A percentile compares a stretch with the other conserved stretches of the same genome.
phyloP scores from a whole-genome alignment of 495 filamentous ascomycete genomes.

The Trichoderma parareesei region DNA sequence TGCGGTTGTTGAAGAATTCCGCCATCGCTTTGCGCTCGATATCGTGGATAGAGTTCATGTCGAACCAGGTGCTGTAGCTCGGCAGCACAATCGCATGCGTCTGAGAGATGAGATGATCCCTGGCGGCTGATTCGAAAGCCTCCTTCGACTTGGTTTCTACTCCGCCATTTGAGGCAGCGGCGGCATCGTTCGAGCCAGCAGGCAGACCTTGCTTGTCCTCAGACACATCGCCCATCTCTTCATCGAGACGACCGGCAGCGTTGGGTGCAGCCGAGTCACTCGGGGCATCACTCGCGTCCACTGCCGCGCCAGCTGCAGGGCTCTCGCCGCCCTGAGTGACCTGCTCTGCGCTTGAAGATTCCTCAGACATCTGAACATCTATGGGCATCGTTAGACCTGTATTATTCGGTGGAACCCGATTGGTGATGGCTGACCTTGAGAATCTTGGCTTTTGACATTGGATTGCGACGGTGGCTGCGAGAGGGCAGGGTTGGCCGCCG shows the following conservation, averaged over 20 bases:
- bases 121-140: constrained; percentile 74
- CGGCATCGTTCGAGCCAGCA: constrained; percentile 32
- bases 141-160: constrained; percentile 57
- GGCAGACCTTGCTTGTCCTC: constrained; percentile 50
- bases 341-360: constrained; percentile 28
- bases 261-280: constrained; percentile 63
- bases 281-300: constrained; percentile 80
- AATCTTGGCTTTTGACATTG: constrained; percentile 21
- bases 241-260: constrained; percentile 56
- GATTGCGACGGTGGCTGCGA: constrained; percentile 41
- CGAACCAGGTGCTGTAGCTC: constrained; percentile 96
- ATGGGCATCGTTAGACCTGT: neutral
- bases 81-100: constrained; percentile 91
- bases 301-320: constrained; percentile 46
- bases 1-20: constrained; percentile 96
- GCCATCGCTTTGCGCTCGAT: constrained; percentile 88
- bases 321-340: constrained; percentile 47
- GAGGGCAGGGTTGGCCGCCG: constrained; percentile 41
- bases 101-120: constrained; percentile 83
- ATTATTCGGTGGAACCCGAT: neutral
- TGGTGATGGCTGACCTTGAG: constrained; percentile 27
- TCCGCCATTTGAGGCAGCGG: constrained; percentile 30
- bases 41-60: constrained; percentile 83
- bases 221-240: constrained; percentile 75
- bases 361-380: constrained; percentile 52